A percentile compares a stretch with the other conserved stretches of the same genome.
phyloP scores from a whole-genome alignment of 345 rosid species.

The Triadica sebifera region DNA sequence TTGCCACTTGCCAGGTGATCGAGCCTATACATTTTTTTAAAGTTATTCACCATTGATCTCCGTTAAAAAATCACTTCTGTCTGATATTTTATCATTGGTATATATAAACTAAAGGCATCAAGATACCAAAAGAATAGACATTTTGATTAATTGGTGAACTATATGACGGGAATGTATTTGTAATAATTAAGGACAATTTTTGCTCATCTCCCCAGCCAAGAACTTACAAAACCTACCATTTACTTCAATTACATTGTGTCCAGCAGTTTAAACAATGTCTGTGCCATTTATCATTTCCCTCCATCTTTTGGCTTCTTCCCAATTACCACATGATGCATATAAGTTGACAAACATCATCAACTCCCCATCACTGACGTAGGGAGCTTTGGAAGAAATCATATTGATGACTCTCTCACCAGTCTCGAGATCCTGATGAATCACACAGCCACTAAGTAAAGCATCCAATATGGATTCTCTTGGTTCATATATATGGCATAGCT shows the following conservation, averaged over 20 bases:
- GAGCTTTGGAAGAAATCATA: slow-evolving; percentile 11
- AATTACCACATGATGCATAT: slow-evolving; percentile 24
- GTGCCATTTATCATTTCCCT: slow-evolving; percentile 22
- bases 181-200: slow-evolving; percentile 12
- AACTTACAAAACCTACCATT: too few relatives aligned
- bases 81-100: too few relatives aligned
- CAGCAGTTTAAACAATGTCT: slow-evolving; percentile 23
- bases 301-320: slow-evolving; percentile 30
- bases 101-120: too few relatives aligned
- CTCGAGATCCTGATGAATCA: slow-evolving; percentile 26
- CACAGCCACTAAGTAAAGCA: slow-evolving; percentile 36
- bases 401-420: slow-evolving; percentile 17
- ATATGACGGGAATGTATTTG: too few relatives aligned
- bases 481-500: slow-evolving; percentile 27
- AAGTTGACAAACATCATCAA: slow-evolving; percentile 28
- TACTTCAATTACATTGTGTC: background rate
- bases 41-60: too few relatives aligned
- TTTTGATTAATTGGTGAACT: too few relatives aligned
- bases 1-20: too few relatives aligned
- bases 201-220: too few relatives aligned
- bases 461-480: slow-evolving; percentile 20
- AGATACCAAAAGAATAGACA: too few relatives aligned
- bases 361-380: slow-evolving; percentile 27
- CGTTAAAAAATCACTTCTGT: too few relatives aligned
- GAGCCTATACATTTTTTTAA: too few relatives aligned